phyloP scores from a whole-genome alignment of 257 asterid genomes.

The Capsicum rhomboideum region DNA sequence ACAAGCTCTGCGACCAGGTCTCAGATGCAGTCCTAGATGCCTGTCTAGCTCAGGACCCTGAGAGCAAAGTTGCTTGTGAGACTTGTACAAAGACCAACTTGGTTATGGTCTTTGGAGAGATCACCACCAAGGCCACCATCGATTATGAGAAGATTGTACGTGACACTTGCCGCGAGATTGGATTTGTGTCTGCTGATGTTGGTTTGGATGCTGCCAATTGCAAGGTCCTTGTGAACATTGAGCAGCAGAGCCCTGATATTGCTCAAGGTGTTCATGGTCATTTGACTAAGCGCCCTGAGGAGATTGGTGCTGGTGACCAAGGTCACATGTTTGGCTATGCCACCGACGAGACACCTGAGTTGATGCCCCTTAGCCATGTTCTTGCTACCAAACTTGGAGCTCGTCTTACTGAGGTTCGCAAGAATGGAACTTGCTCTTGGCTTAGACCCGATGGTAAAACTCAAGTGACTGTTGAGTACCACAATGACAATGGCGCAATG shows the following conservation, averaged over 20 bases:
- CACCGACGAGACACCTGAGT: neutral
- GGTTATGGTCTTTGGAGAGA: constrained; percentile 5
- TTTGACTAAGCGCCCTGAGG: constrained; percentile 4
- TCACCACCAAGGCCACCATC: neutral
- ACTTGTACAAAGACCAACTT: constrained; percentile 6
- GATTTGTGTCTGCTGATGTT: constrained; percentile 4
- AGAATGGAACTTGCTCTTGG: constrained; percentile 1
- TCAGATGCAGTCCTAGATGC: constrained; percentile 2
- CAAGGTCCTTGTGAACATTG: constrained; percentile 3
- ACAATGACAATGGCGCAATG: neutral
- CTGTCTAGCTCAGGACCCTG: constrained; percentile 4
- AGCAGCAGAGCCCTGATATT: constrained; percentile 5
- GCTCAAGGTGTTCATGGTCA: constrained; percentile 9
- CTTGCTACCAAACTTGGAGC: constrained; percentile 8
- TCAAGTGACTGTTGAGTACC: constrained; percentile 1
- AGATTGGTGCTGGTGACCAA: constrained; percentile 4
- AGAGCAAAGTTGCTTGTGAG: constrained; percentile 3
- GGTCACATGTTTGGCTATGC: constrained; percentile 9
- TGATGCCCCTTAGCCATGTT: constrained; percentile 7
- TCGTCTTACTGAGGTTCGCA: constrained; percentile 8
- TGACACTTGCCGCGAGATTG: constrained; percentile 4
- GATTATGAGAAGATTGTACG: constrained; percentile 3
- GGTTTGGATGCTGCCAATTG: constrained; percentile 6
- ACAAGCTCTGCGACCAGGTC: constrained; percentile 5
- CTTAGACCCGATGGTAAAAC: constrained; percentile 4